Evolutionary conservation across 371 early-diverging fungal species (phyloP).

Genomic region (Coemansia sp.): DNA sequence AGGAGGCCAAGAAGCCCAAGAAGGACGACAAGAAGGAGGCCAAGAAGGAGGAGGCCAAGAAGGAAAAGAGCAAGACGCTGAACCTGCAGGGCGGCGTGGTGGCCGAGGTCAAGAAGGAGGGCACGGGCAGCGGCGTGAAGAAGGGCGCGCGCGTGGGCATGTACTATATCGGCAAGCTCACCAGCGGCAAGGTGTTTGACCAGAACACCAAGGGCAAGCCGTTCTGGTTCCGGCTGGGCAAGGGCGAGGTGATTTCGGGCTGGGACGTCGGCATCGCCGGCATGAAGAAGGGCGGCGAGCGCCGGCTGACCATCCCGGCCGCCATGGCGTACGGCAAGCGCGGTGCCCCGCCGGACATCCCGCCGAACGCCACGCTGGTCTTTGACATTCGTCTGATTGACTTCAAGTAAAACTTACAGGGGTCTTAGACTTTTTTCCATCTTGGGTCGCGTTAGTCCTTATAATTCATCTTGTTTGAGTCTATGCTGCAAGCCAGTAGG

Average conservation of each 20-base stretch:
- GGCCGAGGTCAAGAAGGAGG: slow-evolving; percentile 78
- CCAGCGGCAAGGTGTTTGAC: slow-evolving; percentile 93
- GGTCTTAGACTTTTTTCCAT: background rate
- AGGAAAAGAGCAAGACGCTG: slow-evolving; percentile 25
- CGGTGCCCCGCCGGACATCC: slow-evolving; percentile 88
- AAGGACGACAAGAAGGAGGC: slow-evolving; percentile 51
- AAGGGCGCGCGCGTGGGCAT: slow-evolving; percentile 78
- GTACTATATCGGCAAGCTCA: slow-evolving; percentile 90
- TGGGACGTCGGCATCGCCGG: slow-evolving; percentile 90
- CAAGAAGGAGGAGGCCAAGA: slow-evolving; percentile 30
- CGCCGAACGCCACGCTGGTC: slow-evolving; percentile 77
- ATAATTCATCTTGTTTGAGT: background rate
- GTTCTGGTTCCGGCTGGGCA: slow-evolving; percentile 84
- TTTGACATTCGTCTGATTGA: slow-evolving; percentile 79
- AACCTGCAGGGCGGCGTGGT: slow-evolving; percentile 72
- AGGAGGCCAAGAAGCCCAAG: slow-evolving; percentile 54
- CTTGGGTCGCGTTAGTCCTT: background rate
- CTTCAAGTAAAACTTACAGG: slow-evolving; percentile 52
- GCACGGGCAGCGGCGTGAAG: slow-evolving; percentile 76
- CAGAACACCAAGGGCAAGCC: slow-evolving; percentile 87
- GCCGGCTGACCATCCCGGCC: slow-evolving; percentile 87
- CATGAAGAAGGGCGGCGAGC: slow-evolving; percentile 89
- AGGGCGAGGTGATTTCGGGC: slow-evolving; percentile 93
- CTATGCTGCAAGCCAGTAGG: slow-evolving; percentile 8
- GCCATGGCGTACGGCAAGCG: slow-evolving; percentile 83